phyloP scores from a whole-genome alignment of 495 filamentous ascomycete genomes.

The Annulohypoxylon bovei region DNA sequence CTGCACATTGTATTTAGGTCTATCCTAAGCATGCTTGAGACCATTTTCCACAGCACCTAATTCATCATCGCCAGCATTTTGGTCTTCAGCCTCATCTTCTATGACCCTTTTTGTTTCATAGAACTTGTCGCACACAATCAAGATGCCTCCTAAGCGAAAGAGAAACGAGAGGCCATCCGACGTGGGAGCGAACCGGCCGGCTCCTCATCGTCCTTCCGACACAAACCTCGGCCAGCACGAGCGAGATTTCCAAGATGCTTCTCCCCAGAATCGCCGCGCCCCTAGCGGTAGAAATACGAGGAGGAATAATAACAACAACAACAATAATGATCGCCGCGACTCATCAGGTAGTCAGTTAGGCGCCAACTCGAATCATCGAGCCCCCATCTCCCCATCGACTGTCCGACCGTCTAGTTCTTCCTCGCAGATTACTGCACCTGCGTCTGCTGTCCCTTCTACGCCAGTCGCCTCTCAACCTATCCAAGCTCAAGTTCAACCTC shows the following conservation, averaged over 20 bases:
- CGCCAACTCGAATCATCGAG: slow-evolving; percentile 35
- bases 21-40: slow-evolving; percentile 28
- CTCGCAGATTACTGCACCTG: slow-evolving; percentile 45
- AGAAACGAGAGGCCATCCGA: slow-evolving; percentile 60
- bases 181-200: slow-evolving; percentile 54
- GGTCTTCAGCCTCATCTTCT: slow-evolving; percentile 29
- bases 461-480: slow-evolving; percentile 33
- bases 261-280: slow-evolving; percentile 45
- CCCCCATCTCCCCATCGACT: slow-evolving; percentile 51
- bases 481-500: slow-evolving; percentile 33
- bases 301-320: slow-evolving; percentile 32
- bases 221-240: slow-evolving; percentile 61
- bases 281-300: slow-evolving; percentile 52
- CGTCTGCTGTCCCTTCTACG: slow-evolving; percentile 39
- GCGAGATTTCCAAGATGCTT: slow-evolving; percentile 53
- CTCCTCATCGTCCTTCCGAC: slow-evolving; percentile 63
- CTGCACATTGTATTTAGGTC: slow-evolving; percentile 7
- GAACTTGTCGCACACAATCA: slow-evolving; percentile 35
- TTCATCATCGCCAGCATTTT: slow-evolving; percentile 6
- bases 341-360: slow-evolving; percentile 46
- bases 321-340: slow-evolving; percentile 53
- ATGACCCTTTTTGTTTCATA: slow-evolving; percentile 32
- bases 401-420: slow-evolving; percentile 58
- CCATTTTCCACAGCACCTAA: slow-evolving; percentile 2
- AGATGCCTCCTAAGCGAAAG: slow-evolving; percentile 65